phyloP scores from a whole-genome alignment of 2,329 filamentous ascomycete genomes.

The Fusarium devonianum region DNA sequence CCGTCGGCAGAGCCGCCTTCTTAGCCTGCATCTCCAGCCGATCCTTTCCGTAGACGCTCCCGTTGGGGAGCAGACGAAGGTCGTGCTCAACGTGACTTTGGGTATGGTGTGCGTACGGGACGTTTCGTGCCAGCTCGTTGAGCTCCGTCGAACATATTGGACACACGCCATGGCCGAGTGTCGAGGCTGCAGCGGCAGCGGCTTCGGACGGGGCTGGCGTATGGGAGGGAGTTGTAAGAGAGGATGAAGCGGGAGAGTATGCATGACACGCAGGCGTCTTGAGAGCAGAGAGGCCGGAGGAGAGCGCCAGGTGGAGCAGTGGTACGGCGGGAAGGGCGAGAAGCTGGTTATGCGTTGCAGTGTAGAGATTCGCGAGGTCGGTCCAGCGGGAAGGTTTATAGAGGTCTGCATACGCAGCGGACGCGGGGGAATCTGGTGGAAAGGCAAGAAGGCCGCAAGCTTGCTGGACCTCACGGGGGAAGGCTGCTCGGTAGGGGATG shows the following conservation, averaged over 20 bases:
- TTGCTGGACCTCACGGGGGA: slow-evolving; percentile 71
- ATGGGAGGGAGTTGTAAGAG: slow-evolving; percentile 10
- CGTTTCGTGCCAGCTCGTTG: slow-evolving; percentile 85
- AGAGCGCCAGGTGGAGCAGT: slow-evolving; percentile 88
- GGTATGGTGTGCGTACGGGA: slow-evolving; percentile 94
- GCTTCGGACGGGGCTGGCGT: slow-evolving; percentile 61
- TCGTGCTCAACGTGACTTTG: slow-evolving; percentile 93
- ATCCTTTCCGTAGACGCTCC: slow-evolving; percentile 81
- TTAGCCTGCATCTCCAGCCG: slow-evolving; percentile 77
- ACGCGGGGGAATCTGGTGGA: slow-evolving; percentile 57
- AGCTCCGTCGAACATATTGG: slow-evolving; percentile 96
- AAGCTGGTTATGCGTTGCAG: slow-evolving; percentile 84
- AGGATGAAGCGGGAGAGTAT: slow-evolving; percentile 15
- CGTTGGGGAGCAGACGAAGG: slow-evolving; percentile 85
- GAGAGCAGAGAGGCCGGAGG: slow-evolving; percentile 88
- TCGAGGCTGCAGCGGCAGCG: slow-evolving; percentile 40
- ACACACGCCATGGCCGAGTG: slow-evolving; percentile 78
- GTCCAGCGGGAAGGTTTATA: slow-evolving; percentile 79
- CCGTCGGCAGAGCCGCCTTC: slow-evolving; percentile 75
- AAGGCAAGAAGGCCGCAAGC: slow-evolving; percentile 85
- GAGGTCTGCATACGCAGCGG: slow-evolving; percentile 59
- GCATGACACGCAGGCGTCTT: slow-evolving; percentile 91
- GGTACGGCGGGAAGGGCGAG: slow-evolving; percentile 83
- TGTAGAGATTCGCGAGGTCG: slow-evolving; percentile 80
- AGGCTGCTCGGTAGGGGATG: slow-evolving; percentile 71